phyloP scores from a whole-genome alignment of 176 grass and related monocot species.

The Hsuehochloa calcarea region DNA sequence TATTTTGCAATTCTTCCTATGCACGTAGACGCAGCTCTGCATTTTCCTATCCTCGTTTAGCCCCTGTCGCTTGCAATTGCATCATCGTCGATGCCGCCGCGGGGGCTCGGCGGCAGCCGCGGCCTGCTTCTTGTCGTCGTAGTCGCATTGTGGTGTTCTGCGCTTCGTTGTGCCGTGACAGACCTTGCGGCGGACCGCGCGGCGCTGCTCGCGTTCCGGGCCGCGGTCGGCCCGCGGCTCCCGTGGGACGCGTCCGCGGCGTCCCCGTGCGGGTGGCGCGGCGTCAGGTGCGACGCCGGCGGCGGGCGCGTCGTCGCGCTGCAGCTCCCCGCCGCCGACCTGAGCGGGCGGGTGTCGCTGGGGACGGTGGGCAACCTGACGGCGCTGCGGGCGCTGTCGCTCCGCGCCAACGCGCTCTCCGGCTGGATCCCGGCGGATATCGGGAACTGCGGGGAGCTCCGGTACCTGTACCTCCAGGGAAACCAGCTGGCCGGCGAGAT shows the following conservation, averaged over 20 bases:
- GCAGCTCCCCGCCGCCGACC: constrained; percentile 42
- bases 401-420: constrained; percentile 62
- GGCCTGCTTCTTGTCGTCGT: background rate
- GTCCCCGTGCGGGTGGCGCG: constrained; percentile 66
- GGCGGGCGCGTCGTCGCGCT: constrained; percentile 44
- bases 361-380: constrained; percentile 70
- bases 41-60: background rate
- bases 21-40: background rate
- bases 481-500: constrained; percentile 54
- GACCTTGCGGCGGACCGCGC: constrained; percentile 56
- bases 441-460: constrained; percentile 40
- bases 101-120: no score
- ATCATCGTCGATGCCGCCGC: background rate
- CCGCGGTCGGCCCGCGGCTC: constrained; percentile 33
- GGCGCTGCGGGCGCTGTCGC: constrained; percentile 48
- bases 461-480: constrained; percentile 38
- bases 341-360: constrained; percentile 27
- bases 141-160: background rate
- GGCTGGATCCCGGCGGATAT: constrained; percentile 69
- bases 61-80: no score
- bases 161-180: background rate
- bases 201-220: constrained; percentile 61
- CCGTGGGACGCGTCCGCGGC: constrained; percentile 40
- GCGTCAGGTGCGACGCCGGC: constrained; percentile 45
- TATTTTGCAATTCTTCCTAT: no score